These are phyloP conservation scores for Neofusicoccum parvum DNA, from an alignment of 2,329 filamentous ascomycete species.

Conservation along the genomic window DNA sequence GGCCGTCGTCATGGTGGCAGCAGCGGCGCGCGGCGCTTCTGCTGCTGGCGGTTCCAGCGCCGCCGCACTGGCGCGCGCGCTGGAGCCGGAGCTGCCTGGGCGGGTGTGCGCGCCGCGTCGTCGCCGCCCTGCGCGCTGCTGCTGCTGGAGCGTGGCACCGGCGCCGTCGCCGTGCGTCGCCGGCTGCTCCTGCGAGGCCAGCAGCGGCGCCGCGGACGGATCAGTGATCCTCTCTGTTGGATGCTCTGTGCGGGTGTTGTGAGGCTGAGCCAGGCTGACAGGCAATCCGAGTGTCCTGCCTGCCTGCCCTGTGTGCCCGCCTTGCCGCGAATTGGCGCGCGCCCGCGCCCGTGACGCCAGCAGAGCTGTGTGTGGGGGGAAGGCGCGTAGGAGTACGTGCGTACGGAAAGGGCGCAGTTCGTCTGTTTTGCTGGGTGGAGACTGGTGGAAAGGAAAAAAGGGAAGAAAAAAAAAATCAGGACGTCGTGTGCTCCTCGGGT, in stretches of 20 bases:
- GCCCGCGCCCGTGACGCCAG: conserved; percentile 9
- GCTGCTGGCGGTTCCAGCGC: neutral
- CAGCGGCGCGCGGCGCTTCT: neutral
- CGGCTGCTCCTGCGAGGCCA: neutral
- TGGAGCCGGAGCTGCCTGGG: neutral
- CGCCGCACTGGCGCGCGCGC: too few relatives aligned
- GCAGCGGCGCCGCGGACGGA: neutral
- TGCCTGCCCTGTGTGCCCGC: neutral
- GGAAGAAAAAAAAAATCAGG: neutral
- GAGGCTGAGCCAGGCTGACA: neutral
- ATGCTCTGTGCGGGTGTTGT: neutral
- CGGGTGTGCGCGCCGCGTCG: neutral
- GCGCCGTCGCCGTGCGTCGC: neutral
- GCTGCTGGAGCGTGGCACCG: neutral
- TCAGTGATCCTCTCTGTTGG: neutral
- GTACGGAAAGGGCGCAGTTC: conserved; percentile 5
- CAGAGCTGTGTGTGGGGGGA: conserved; percentile 11
- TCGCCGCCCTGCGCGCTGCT: neutral
- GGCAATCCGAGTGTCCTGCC: too few relatives aligned
- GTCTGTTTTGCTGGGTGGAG: neutral
- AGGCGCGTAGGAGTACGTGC: conserved; percentile 4
- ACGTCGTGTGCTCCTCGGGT: neutral
- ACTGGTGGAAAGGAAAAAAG: neutral
- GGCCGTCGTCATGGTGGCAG: neutral
- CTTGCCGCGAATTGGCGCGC: conserved; percentile 9